Evolutionary conservation across 2,329 filamentous ascomycete species (phyloP).

Genomic region (Aureobasidium melanogenum): DNA sequence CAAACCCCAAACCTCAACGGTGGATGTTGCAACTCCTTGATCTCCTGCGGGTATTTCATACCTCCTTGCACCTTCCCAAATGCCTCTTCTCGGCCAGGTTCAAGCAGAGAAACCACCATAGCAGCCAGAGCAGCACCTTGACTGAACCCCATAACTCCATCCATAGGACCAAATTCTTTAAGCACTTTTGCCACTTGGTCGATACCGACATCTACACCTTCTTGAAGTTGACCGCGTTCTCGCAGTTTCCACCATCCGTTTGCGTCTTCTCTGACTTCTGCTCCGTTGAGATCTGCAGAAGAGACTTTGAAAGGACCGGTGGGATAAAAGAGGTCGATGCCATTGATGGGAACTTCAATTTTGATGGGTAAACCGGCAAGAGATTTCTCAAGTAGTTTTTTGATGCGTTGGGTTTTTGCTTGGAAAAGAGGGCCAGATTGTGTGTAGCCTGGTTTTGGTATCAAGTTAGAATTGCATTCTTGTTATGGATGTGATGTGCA

Average conservation of each 20-base stretch:
- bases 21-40: constrained; percentile 38
- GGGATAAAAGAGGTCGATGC: constrained; percentile 38
- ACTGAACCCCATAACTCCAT: constrained; percentile 74
- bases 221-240: constrained; percentile 50
- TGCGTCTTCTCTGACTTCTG: constrained; percentile 30
- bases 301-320: constrained; percentile 36
- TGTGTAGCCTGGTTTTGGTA: constrained; percentile 55
- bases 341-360: constrained; percentile 24
- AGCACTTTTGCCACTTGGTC: constrained; percentile 53
- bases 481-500: neutral
- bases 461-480: neutral
- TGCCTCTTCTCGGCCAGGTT: constrained; percentile 39
- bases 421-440: constrained; percentile 81
- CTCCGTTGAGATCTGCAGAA: constrained; percentile 48
- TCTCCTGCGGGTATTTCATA: constrained; percentile 44
- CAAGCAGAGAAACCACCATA: constrained; percentile 64
- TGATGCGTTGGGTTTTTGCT: constrained; percentile 76
- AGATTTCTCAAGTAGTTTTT: constrained; percentile 68
- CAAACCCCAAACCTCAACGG: constrained; percentile 61
- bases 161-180: constrained; percentile 55
- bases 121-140: constrained; percentile 68
- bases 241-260: constrained; percentile 65
- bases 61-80: constrained; percentile 37
- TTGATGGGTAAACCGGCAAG: constrained; percentile 51
- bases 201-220: constrained; percentile 59